Evolutionary conservation across 176 grass and related monocot genomes (phyloP).

Genomic region (Secale cereale): DNA sequence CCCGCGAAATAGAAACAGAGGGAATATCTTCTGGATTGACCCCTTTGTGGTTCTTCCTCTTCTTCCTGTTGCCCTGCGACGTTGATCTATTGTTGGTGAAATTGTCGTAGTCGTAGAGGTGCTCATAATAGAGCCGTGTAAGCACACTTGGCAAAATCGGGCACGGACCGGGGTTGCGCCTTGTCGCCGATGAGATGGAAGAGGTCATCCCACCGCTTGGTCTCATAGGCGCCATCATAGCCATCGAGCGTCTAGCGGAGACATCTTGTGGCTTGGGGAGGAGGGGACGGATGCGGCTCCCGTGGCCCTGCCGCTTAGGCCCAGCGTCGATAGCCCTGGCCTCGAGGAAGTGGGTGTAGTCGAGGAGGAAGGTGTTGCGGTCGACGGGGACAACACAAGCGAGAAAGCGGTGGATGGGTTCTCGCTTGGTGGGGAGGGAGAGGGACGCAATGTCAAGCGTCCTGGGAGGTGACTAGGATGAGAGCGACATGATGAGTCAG

Average conservation of each 20-base stretch:
- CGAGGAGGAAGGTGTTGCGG: constrained; percentile 72
- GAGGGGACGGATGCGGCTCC: too few relatives aligned
- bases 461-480: constrained; percentile 60
- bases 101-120: constrained; percentile 74
- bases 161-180: constrained; percentile 31
- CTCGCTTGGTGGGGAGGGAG: constrained; percentile 70
- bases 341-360: constrained; percentile 42
- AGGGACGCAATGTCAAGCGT: constrained; percentile 42
- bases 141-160: constrained; percentile 75
- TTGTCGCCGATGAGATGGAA: constrained; percentile 32
- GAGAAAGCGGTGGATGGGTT: constrained; percentile 23
- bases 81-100: constrained; percentile 22
- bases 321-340: background rate
- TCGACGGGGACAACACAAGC: background rate
- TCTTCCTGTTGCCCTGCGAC: background rate
- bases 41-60: background rate
- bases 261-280: constrained; percentile 24
- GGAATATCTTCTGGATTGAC: constrained; percentile 10
- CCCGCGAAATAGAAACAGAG: background rate
- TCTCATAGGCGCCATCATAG: constrained; percentile 47
- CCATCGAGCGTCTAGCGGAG: constrained; percentile 62
- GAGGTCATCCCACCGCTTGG: constrained; percentile 68
- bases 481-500: constrained; percentile 76
- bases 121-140: constrained; percentile 70
- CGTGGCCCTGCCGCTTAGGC: too few relatives aligned